A percentile compares a stretch with the other conserved stretches of the same genome.
Evolutionary conservation across 345 rosid species (phyloP).

Genomic region (Atalantia buxifolia): DNA sequence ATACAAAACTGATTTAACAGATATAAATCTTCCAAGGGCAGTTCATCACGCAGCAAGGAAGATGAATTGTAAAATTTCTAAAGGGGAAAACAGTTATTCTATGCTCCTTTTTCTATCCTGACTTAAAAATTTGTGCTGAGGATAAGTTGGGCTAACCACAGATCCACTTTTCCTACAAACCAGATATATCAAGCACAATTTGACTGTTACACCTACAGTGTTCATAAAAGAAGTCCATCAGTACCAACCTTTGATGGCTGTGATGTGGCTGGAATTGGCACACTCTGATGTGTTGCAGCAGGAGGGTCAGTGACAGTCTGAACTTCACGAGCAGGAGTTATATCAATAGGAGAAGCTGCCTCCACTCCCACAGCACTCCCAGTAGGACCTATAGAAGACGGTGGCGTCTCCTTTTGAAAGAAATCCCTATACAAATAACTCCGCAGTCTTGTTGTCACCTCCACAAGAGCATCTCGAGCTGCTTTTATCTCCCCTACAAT

Average conservation of each 20-base stretch:
- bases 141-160: not conserved
- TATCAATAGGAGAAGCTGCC: slow-evolving; percentile 49
- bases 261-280: slow-evolving; percentile 36
- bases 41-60: slow-evolving; percentile 5
- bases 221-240: not conserved
- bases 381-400: slow-evolving; percentile 38
- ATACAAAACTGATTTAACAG: not conserved
- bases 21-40: not conserved
- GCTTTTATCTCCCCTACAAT: slow-evolving; percentile 89
- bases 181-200: not conserved
- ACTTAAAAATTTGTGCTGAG: not conserved
- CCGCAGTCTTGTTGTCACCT: slow-evolving; percentile 71
- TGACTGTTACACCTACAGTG: not conserved
- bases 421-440: slow-evolving; percentile 69
- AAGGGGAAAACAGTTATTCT: not conserved
- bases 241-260: slow-evolving; percentile 53
- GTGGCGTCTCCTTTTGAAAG: slow-evolving; percentile 58
- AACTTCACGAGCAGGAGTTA: slow-evolving; percentile 44
- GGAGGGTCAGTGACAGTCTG: slow-evolving; percentile 34
- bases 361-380: slow-evolving; percentile 51
- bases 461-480: slow-evolving; percentile 92
- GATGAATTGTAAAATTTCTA: not conserved
- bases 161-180: not conserved
- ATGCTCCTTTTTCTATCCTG: not conserved
- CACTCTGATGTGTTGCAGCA: slow-evolving; percentile 28